phyloP scores from a whole-genome alignment of 257 asterid species.

The Voacanga thouarsii region DNA sequence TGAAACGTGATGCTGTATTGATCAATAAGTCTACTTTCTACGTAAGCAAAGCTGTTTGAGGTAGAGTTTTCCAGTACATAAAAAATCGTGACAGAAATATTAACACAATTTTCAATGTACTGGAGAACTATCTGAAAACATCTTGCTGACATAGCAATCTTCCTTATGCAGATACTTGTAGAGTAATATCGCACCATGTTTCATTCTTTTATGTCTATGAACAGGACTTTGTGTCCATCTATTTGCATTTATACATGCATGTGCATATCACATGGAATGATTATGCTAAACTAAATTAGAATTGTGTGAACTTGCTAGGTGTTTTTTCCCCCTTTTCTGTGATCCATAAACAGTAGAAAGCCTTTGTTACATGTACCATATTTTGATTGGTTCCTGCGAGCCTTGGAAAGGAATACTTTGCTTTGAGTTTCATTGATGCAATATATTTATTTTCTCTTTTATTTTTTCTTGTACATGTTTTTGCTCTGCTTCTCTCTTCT shows the following conservation, averaged over 20 bases:
- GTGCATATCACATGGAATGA: background rate
- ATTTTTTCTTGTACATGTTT: background rate
- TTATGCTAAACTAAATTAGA: background rate
- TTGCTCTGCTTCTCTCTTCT: background rate
- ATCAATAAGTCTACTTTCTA: background rate
- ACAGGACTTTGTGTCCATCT: background rate
- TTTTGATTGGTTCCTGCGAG: background rate
- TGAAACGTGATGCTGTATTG: background rate
- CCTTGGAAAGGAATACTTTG: background rate
- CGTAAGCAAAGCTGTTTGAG: background rate
- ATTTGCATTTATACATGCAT: background rate
- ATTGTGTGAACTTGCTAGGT: background rate
- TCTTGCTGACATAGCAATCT: background rate
- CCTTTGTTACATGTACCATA: background rate
- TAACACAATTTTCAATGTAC: background rate
- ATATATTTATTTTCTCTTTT: background rate
- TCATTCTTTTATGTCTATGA: background rate
- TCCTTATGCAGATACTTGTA: background rate
- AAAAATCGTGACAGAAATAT: background rate
- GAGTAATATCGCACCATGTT: background rate
- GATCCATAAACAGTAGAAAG: background rate
- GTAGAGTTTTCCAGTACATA: background rate
- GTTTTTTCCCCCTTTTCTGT: background rate
- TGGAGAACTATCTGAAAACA: background rate
- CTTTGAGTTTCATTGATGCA: background rate